These are phyloP conservation scores for Luvunga scandens DNA, from an alignment of 345 rosid species.

Conservation along the genomic window DNA sequence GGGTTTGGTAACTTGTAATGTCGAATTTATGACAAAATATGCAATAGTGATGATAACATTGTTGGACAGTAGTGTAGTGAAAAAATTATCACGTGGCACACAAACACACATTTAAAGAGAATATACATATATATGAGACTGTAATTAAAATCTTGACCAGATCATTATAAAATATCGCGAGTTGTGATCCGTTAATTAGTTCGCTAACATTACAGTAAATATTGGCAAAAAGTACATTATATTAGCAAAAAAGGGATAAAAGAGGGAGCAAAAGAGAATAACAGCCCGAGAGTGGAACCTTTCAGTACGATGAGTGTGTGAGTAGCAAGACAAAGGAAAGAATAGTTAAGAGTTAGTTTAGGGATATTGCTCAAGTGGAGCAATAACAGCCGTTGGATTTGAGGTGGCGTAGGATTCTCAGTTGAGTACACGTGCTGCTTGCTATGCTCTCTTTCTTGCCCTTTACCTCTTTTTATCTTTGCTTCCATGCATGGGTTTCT, in stretches of 20 bases:
- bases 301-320: neutral
- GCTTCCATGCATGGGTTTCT: conserved; percentile 75
- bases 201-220: no score
- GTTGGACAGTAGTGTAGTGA: no score
- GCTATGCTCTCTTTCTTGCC: conserved; percentile 12
- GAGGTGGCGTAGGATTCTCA: conserved; percentile 35
- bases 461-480: conserved; percentile 34
- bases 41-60: no score
- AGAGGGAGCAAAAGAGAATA: neutral
- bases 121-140: no score
- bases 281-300: neutral
- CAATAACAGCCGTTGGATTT: conserved; percentile 31
- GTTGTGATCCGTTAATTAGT: no score
- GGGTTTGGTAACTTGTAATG: neutral
- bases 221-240: no score
- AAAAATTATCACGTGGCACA: no score
- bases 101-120: no score
- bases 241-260: no score
- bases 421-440: conserved; percentile 51
- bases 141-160: no score
- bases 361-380: conserved; percentile 24
- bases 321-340: conserved; percentile 45
- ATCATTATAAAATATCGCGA: no score
- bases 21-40: neutral
- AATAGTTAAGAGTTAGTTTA: conserved; percentile 30